Base-by-base conservation (phyloP, 2,329 filamentous ascomycete species). In the Pseudogymnoascus destructans region DNA sequence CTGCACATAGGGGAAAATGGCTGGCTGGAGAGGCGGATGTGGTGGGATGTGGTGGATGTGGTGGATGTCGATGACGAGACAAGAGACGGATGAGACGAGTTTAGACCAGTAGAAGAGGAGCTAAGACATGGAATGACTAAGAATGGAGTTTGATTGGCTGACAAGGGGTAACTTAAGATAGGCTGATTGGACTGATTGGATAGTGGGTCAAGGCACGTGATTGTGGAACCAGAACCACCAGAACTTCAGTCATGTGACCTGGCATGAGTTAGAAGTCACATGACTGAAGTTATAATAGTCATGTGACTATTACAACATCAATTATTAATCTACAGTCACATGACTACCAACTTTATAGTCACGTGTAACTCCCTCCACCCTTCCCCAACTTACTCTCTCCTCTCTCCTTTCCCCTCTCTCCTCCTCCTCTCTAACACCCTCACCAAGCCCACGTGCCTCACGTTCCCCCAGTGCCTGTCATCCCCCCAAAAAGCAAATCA, bases 1-100 rank as follows among this genome's bases (percentile, higher is more conserved):
- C 62, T 64, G 62, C 59, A 56, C 61, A 58, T 64, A 62, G 62
- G 61, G 61, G 62, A 61, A 61, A 49, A 40, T 27, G 23, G 35
- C 40, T n/a, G 19, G 21, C 21, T 46, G 52, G 46, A 11, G n/a
- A n/a, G 52, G 38, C 56, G 38, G 38, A 32, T 30, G 46, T 33
- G 59, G 54, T 55, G 58, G 57, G 57, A 58, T 36, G 49, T 40
- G 42, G n/a, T n/a, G n/a, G n/a, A n/a, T n/a, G n/a, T n/a, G 42
- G 40, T 49, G 25, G 33, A 30, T 27, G 19, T 17, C 56, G 36
- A 30, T 57, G 36, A 38, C 33, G 56, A 23, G 36, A n/a, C n/a
- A n/a, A n/a, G n/a, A n/a, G n/a, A n/a, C n/a, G n/a, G n/a, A n/a
- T n/a, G n/a, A n/a, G n/a, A n/a, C n/a, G n/a, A 27, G 25, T 10